A percentile compares a stretch with the other conserved stretches of the same genome.
These are phyloP conservation scores for Paramecium biaurelia DNA, from an alignment of 73 alveolate species.

Conservation along the genomic window DNA sequence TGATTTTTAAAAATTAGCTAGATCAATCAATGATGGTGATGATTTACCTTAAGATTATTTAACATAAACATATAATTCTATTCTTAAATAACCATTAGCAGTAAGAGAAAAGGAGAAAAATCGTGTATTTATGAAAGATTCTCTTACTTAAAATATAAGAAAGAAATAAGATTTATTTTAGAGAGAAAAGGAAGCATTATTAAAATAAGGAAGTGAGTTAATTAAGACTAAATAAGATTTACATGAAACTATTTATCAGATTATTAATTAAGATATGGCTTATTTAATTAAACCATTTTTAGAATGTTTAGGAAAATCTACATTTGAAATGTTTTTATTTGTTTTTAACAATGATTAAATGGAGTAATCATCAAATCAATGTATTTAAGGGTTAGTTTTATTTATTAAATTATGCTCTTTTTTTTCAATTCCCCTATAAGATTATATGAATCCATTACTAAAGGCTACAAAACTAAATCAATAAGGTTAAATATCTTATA, in stretches of 20 bases:
- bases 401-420: conserved; percentile 16
- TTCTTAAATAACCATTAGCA: conserved; percentile 54
- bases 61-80: background rate
- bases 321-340: conserved; percentile 30
- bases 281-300: conserved; percentile 47
- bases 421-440: background rate
- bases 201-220: conserved; percentile 54
- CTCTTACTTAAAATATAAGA: conserved; percentile 47
- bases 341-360: background rate
- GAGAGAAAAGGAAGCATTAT: conserved; percentile 36
- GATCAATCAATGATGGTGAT: conserved; percentile 56
- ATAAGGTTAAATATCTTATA: background rate
- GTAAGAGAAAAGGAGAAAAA: conserved; percentile 51
- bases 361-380: background rate
- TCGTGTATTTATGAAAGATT: conserved; percentile 9
- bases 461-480: background rate
- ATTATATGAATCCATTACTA: background rate
- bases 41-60: conserved; percentile 35
- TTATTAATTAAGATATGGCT: conserved; percentile 26
- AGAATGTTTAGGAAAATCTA: conserved; percentile 46
- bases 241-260: background rate
- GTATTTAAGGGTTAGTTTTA: background rate
- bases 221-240: conserved; percentile 29
- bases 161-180: conserved; percentile 52
- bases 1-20: conserved; percentile 52